phyloP scores from a whole-genome alignment of 2,329 filamentous ascomycete genomes.

The Tolypocladium cylindrosporum region DNA sequence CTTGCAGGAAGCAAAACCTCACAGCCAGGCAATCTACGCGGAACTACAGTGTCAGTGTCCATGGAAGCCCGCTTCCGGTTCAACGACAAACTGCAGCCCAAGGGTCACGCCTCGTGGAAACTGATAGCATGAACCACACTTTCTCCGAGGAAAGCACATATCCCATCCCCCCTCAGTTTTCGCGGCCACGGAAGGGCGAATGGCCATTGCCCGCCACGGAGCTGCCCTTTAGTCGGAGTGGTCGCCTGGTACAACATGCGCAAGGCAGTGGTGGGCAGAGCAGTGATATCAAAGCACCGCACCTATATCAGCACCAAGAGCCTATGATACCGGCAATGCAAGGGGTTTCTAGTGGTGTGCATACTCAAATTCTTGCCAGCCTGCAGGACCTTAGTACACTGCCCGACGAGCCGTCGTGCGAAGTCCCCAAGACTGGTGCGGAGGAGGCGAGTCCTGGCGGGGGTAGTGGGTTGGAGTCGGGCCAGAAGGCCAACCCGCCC shows the following conservation, averaged over 20 bases:
- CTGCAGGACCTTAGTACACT: background rate
- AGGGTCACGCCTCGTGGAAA: background rate
- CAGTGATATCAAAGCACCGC: background rate
- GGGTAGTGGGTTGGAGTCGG: background rate
- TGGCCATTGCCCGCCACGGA: background rate
- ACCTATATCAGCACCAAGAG: background rate
- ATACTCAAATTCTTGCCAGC: background rate
- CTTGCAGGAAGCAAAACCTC: background rate
- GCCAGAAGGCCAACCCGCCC: background rate
- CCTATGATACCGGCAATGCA: background rate
- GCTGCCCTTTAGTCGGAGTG: background rate
- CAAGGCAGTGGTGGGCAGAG: background rate
- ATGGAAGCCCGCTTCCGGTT: constrained; percentile 3
- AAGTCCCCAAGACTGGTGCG: background rate
- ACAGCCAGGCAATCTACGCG: background rate
- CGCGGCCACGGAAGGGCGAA: background rate
- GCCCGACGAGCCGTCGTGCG: background rate
- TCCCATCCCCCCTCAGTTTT: background rate
- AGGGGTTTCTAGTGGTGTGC: background rate
- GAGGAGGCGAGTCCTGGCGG: background rate
- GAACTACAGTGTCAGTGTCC: constrained; percentile 2
- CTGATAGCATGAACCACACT: background rate
- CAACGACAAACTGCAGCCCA: background rate
- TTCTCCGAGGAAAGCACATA: background rate
- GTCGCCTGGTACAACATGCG: background rate